Evolutionary conservation across 441 rosid species (phyloP).

Genomic region (Populus hybrid): DNA sequence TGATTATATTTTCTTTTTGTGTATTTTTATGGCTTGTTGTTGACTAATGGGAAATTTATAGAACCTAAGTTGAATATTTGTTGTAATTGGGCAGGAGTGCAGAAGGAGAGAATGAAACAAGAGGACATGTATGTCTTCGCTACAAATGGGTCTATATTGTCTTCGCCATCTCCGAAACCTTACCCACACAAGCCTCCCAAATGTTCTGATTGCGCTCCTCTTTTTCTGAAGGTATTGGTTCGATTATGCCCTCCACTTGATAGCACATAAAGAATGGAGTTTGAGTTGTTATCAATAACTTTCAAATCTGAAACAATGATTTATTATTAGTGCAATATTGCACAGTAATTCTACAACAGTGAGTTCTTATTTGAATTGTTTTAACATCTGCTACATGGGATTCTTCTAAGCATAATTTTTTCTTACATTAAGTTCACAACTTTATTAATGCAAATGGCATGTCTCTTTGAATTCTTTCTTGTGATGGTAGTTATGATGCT

Average conservation of each 20-base stretch:
- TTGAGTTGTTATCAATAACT: neutral
- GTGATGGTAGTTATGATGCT: neutral
- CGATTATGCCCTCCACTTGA: slow-evolving; percentile 4
- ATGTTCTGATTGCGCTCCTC: slow-evolving; percentile 93
- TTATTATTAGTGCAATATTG: neutral
- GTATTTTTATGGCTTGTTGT: neutral
- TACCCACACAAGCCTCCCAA: slow-evolving; percentile 89
- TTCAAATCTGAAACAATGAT: neutral
- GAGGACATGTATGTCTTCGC: slow-evolving; percentile 88
- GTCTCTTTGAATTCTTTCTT: neutral
- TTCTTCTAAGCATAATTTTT: neutral
- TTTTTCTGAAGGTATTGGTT: slow-evolving; percentile 74
- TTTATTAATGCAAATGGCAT: neutral
- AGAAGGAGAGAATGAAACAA: slow-evolving; percentile 98
- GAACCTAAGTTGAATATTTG: slow-evolving; percentile 13
- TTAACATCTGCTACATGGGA: neutral
- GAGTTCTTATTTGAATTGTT: neutral
- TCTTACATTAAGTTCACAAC: neutral
- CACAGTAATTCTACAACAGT: neutral
- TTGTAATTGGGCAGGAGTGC: slow-evolving; percentile 63
- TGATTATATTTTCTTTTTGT: neutral
- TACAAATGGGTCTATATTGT: slow-evolving; percentile 58
- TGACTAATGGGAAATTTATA: neutral
- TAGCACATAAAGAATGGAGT: neutral
- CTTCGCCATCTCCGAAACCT: slow-evolving; percentile 77